Percentiles rank a stretch among this genome's conserved stretches.
These are phyloP conservation scores for Dichotomopilus funicola DNA, from an alignment of 2,329 filamentous ascomycete genomes.

Conservation along the genomic window DNA sequence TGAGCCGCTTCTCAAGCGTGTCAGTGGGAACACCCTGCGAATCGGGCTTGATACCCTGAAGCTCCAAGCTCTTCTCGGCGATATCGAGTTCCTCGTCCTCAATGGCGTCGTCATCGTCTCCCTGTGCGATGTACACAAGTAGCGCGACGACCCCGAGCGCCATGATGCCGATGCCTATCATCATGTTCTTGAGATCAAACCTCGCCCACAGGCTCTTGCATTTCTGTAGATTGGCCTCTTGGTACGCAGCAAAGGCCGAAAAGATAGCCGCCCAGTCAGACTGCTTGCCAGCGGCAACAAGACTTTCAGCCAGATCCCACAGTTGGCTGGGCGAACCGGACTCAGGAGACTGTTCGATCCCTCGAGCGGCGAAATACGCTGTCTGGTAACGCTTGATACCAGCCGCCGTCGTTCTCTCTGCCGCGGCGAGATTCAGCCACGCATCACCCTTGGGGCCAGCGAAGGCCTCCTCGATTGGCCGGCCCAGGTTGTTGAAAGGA, in stretches of 20 bases:
- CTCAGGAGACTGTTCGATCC: slow-evolving; percentile 55
- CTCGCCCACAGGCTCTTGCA: slow-evolving; percentile 86
- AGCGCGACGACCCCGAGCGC: slow-evolving; percentile 61
- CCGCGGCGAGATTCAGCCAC: slow-evolving; percentile 70
- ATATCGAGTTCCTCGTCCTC: slow-evolving; percentile 54
- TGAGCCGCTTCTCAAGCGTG: slow-evolving; percentile 34
- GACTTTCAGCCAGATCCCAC: slow-evolving; percentile 48
- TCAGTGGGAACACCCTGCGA: slow-evolving; percentile 29
- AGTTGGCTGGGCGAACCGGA: slow-evolving; percentile 48
- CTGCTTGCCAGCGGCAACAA: slow-evolving; percentile 20
- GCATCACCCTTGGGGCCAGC: slow-evolving; percentile 60
- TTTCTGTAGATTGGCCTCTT: slow-evolving; percentile 67
- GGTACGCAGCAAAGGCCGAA: slow-evolving; percentile 63
- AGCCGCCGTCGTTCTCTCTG: slow-evolving; percentile 70
- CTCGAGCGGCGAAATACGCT: slow-evolving; percentile 69
- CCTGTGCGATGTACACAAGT: slow-evolving; percentile 62
- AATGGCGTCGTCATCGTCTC: slow-evolving; percentile 48
- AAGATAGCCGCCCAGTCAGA: slow-evolving; percentile 39
- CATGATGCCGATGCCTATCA: slow-evolving; percentile 68
- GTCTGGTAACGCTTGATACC: slow-evolving; percentile 86
- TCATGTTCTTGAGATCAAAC: slow-evolving; percentile 84
- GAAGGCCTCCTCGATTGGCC: slow-evolving; percentile 91
- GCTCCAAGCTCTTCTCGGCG: slow-evolving; percentile 52
- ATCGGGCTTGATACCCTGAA: slow-evolving; percentile 33
- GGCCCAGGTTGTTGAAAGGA: slow-evolving; percentile 91